phyloP scores from a whole-genome alignment of 805 yeast genomes.

The Kluyveromyces siamensis region DNA sequence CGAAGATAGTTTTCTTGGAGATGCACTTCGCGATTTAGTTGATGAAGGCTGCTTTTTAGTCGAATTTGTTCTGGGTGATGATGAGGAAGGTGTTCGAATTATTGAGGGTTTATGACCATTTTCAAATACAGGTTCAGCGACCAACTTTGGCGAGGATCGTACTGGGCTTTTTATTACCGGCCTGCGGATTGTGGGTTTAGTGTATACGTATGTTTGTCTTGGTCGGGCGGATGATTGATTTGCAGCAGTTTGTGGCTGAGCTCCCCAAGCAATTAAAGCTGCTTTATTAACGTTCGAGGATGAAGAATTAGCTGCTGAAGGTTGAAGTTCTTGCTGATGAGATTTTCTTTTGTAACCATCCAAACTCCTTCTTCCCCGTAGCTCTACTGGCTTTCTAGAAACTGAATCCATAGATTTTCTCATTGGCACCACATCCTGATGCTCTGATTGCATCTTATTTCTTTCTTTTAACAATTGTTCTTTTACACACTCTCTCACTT shows the following conservation, averaged over 20 bases:
- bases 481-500: slow-evolving; percentile 17
- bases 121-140: slow-evolving; percentile 1
- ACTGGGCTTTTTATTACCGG: slow-evolving; percentile 13
- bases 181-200: slow-evolving; percentile 14
- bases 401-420: slow-evolving; percentile 5
- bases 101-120: neutral
- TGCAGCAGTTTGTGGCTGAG: slow-evolving; percentile 2
- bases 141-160: slow-evolving; percentile 1
- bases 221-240: neutral
- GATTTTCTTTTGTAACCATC: slow-evolving; percentile 6
- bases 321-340: neutral
- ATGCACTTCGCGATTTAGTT: neutral
- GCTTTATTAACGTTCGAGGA: slow-evolving; percentile 13
- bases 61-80: neutral
- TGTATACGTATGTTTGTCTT: slow-evolving; percentile 13
- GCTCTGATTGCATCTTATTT: slow-evolving; percentile 4
- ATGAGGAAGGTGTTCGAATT: neutral
- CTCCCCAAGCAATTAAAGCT: slow-evolving; percentile 18
- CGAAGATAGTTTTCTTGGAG: slow-evolving; percentile 2
- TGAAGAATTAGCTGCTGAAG: slow-evolving; percentile 2
- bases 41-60: neutral
- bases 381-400: slow-evolving; percentile 4
- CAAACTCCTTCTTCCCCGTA: slow-evolving; percentile 9
- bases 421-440: slow-evolving; percentile 2
- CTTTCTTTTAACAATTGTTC: slow-evolving; percentile 12